Percentiles rank a stretch among this genome's conserved stretches.
Evolutionary conservation across 305 asterid species (phyloP).

Genomic region (Fraxinus ornus): DNA sequence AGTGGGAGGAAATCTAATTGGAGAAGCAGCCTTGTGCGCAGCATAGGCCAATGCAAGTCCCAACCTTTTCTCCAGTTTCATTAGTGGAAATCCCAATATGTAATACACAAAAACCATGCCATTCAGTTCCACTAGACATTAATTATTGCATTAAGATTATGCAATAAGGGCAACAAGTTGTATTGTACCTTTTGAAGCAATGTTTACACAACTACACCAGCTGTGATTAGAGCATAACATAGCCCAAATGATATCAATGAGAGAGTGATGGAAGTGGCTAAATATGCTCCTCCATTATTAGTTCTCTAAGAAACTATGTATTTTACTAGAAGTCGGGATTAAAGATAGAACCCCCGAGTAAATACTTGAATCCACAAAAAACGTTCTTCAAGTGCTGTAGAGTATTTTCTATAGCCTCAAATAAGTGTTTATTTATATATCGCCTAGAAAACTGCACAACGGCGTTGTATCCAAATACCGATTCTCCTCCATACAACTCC

Average conservation of each 20-base stretch:
- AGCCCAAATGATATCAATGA: conserved; percentile 86
- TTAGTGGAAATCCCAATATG: conserved; percentile 72
- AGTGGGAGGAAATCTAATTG: conserved; percentile 93
- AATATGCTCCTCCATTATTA: conserved; percentile 81
- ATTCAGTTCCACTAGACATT: background rate
- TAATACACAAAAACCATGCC: conserved; percentile 25
- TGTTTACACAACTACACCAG: conserved; percentile 84
- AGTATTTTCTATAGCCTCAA: background rate
- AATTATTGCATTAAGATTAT: background rate
- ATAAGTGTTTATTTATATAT: background rate
- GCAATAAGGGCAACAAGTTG: background rate
- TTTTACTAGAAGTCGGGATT: too few relatives aligned
- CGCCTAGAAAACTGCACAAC: background rate
- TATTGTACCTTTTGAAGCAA: conserved; percentile 66
- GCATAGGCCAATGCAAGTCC: conserved; percentile 96
- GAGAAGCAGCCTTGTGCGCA: conserved; percentile 98
- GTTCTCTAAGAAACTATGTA: too few relatives aligned
- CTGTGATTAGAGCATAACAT: conserved; percentile 71
- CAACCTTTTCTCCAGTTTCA: conserved; percentile 86
- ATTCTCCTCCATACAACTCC: background rate
- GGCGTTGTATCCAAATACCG: background rate
- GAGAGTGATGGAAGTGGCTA: conserved; percentile 90
- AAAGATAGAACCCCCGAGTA: background rate
- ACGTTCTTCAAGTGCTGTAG: background rate
- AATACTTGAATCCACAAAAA: background rate